Base-by-base conservation (phyloP, 2,329 filamentous ascomycete genomes). In the Hymenoscyphus fructigenus region DNA sequence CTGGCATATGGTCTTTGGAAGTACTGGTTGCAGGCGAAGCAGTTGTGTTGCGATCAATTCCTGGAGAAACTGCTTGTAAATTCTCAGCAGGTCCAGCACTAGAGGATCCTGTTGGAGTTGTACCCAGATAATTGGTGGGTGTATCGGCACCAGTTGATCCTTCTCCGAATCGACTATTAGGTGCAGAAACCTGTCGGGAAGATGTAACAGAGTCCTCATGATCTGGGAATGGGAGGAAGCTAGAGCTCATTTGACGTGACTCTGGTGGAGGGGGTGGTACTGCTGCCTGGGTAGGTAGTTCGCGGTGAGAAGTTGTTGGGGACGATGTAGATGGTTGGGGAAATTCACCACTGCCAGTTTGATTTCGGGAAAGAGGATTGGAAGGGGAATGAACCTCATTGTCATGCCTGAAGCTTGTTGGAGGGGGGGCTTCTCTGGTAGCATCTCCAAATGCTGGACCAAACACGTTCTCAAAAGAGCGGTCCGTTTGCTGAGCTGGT, bases 401-500 rank as follows among this genome's bases (percentile, higher is more conserved):
- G 38, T 72, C 70, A 41, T 83, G 83, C 72, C 86, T 84, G 79
- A 92, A 91, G 5, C 86, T 86, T 14, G 85, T 86, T 26, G 77
- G 77, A 34, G 77, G 77, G 10, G 85, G 82, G 81, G 80, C 57
- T 76, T 73, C 73, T 59, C 74, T 76, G 9, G 78, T 79, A 14
- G 79, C 75, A 44, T 78, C 71, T 17, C 79, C 79, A 71, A 88
- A 88, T 1, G 89, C 83, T 57, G 89, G 88, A 1, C 92, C 92
- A 77, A 96, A 97, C 56, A 97, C 88, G 73, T 90, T 93, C 75
- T 96, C 92, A 76, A 96, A 96, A 3, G 88, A 88, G 77, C 85
- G 88, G 69, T 91, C 88, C 59, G 83, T 81, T 64, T 82, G 79
- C 44, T 72, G 71, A 36, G 68, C 70, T 55, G 68, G 70, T n/a